These are phyloP conservation scores for Saitoella complicata DNA, from an alignment of 805 yeast genomes.

Conservation along the genomic window DNA sequence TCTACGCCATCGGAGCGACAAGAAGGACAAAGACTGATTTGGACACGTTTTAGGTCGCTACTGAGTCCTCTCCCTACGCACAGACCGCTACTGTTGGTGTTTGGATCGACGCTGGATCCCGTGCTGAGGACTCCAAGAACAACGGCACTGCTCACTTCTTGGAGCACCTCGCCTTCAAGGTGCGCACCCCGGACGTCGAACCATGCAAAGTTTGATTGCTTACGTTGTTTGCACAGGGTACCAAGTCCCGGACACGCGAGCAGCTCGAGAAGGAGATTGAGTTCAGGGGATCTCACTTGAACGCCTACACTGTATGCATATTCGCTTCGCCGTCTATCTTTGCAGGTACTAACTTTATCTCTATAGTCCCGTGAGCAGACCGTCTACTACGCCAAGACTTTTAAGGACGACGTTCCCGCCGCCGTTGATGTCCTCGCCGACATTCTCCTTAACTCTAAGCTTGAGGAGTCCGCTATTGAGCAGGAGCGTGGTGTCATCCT, in stretches of 20 bases:
- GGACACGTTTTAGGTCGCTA: constrained; percentile 29
- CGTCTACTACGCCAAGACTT: constrained; percentile 84
- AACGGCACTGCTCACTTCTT: constrained; percentile 96
- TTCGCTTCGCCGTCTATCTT: too few species aligned
- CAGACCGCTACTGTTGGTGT: constrained; percentile 95
- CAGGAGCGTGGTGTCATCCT: constrained; percentile 92
- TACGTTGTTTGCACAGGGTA: constrained; percentile 34
- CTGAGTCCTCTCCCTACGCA: constrained; percentile 73
- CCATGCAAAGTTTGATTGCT: background rate
- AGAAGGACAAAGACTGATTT: background rate
- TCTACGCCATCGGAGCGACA: background rate
- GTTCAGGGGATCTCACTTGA: constrained; percentile 88
- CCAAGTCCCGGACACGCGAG: constrained; percentile 61
- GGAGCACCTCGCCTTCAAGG: constrained; percentile 91
- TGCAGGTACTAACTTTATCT: background rate
- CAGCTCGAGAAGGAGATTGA: constrained; percentile 85
- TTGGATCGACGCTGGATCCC: constrained; percentile 96
- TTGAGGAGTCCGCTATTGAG: constrained; percentile 74
- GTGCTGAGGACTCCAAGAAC: constrained; percentile 72
- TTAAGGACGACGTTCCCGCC: constrained; percentile 62
- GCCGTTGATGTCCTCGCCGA: constrained; percentile 82
- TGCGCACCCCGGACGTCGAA: background rate
- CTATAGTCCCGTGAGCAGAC: constrained; percentile 61
- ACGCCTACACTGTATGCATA: constrained; percentile 18
- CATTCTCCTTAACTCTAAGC: constrained; percentile 68